Base-by-base conservation (phyloP, 2,329 filamentous ascomycete species). In the Botryotinia calthae region DNA sequence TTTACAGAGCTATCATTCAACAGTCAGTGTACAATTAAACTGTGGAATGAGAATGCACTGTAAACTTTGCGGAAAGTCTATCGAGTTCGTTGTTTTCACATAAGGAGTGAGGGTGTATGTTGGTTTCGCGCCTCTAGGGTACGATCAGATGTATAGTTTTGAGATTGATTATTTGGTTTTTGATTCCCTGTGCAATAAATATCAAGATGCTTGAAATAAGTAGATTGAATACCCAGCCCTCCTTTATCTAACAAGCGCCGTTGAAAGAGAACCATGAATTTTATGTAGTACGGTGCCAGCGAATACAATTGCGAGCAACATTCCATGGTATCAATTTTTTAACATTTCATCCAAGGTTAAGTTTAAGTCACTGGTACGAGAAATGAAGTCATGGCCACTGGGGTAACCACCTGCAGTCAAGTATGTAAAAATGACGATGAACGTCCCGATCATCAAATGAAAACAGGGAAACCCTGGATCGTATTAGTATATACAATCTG, bases 401-500 rank as follows among this genome's bases (percentile, higher is more conserved):
- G 65, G 48, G 31, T 56, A 16, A 42, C 22, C 14, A 10, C 34
- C 31, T 42, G 48, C n/a, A n/a, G 16, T 5, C 25, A 28, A 22
- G 20, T 28, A 67, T 67, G 5, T 28, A 42, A 56, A 40, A 31
- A 18, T 18, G 9, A 34, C 25, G 28, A 67, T 56, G 20, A 7
- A 5, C 2, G n/a, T 16, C 18, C 48, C 65, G 56, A 67, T 67
- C 65, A 34, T 18, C 34, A 56, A 20, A 44, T 67, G 48, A n/a
- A 67, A 67, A n/a, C 25, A n/a, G 22, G 65, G 48, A 67, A 56
- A 67, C 65, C 65, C 65, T 67, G 37, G 14, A 14, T 28, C 1
- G 18, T 67, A 18, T 67, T 42, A 67, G 48, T 16, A 14, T 42
- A 10, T 56, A 10, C 2, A 12, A 9, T 42, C 34, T 62, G 16